Evolutionary conservation across 352 stramenopile genomes (phyloP), one percentile per base, ranked within the genome.

Genomic region (Thalassiosira delicatula): DNA sequence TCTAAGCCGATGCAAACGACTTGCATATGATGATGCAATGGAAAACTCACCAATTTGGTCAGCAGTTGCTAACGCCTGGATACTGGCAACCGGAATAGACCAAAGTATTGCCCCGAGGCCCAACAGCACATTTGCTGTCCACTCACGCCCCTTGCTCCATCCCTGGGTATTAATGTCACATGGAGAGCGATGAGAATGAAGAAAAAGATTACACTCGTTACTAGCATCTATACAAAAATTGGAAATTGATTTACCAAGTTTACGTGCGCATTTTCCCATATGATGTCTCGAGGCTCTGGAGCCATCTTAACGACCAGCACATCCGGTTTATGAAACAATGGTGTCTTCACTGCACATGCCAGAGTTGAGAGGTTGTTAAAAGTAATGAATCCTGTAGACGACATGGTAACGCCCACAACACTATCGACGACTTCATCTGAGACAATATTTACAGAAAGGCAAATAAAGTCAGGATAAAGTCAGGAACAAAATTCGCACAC

Each of bases 341-440:
- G 83, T 53, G 87, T 85, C 44, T 81, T 91, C 7, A 81, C 84
- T 56, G 87, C 89, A 76, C 70, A 88, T 19, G 89, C 87, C 1
- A 92, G 74, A 35, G 88, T 92, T 14, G 80, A 77, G 2, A 93
- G 76, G 75, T 94, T 87, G 23, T 88, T 81, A 72, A 95, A 94
- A 33, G 91, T 95, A 37, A 95, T 85, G 72, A 94, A 95, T 19
- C 91, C 91, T 25, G 89, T 94, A 32, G 81, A 90, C 27, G 87
- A 93, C 89, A 95, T 93, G 19, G 79, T 86, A 11, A 59, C 68
- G 23, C 79, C 79, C 46, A 86, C 79, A 37, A 86, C 79, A 76
- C 79, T 86, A 30, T 86, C 79, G 23, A 86, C 79, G 21, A 86
- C 77, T 67, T 86, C 79, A 30, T 67, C 32, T 27, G 30, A 3